phyloP scores from a whole-genome alignment of 495 filamentous ascomycete genomes.

The Halenospora varia region DNA sequence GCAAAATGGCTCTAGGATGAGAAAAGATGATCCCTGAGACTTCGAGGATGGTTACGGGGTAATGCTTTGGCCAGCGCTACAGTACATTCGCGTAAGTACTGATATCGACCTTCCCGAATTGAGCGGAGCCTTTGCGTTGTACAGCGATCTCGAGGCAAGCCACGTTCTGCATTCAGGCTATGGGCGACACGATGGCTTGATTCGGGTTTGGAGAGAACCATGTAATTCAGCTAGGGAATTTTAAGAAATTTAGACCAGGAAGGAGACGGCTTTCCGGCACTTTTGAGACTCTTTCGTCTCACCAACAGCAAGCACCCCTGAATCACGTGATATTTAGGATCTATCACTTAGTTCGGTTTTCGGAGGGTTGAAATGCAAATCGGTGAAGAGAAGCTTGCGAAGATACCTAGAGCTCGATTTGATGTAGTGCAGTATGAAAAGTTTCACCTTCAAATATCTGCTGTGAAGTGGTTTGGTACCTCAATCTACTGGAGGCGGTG shows the following conservation, averaged over 20 bases:
- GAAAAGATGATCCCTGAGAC: slow-evolving; percentile 10
- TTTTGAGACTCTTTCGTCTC: neutral
- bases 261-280: too few relatives aligned
- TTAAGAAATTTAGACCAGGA: too few relatives aligned
- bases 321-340: neutral
- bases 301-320: neutral
- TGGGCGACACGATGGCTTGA: too few relatives aligned
- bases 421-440: too few relatives aligned
- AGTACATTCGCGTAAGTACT: slow-evolving; percentile 1
- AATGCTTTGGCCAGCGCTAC: slow-evolving; percentile 1
- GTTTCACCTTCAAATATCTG: too few relatives aligned
- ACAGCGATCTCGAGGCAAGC: neutral
- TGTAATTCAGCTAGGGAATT: too few relatives aligned
- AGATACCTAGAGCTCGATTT: too few relatives aligned
- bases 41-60: neutral
- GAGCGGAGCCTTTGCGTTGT: neutral
- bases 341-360: neutral
- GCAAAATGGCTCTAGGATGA: slow-evolving; percentile 10
- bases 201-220: too few relatives aligned
- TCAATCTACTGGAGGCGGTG: too few relatives aligned
- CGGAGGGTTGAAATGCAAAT: too few relatives aligned
- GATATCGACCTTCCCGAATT: slow-evolving; percentile 2
- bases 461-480: too few relatives aligned
- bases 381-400: too few relatives aligned
- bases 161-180: neutral